Conservation (phyloP, 345 rosid genomes). For the Punica granatum region DNA sequence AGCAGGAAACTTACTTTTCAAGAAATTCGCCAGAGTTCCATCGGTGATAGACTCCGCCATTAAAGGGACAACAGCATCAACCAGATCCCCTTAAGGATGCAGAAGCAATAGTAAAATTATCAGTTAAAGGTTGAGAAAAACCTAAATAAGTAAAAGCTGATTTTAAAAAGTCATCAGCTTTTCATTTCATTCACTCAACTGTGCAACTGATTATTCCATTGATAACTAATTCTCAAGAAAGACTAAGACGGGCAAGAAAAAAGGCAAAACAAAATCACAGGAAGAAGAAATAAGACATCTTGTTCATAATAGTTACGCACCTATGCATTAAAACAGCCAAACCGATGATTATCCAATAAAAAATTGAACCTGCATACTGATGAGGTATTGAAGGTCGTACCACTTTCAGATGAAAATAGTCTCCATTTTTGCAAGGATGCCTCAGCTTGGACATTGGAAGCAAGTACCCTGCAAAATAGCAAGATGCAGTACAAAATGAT, state of each 20-base stretch:
- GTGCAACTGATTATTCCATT: neutral
- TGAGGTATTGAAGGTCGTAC: constrained; percentile 9
- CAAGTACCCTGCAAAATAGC: constrained; percentile 14
- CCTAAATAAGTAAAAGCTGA: neutral
- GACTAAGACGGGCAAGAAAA: neutral
- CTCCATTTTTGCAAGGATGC: constrained; percentile 14
- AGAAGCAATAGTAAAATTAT: neutral
- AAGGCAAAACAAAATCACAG: neutral
- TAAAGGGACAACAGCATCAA: constrained; percentile 74
- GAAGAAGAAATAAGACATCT: neutral
- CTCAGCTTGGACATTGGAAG: constrained; percentile 9
- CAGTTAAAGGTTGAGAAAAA: neutral
- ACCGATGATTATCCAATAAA: neutral
- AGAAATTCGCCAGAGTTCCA: constrained; percentile 65
- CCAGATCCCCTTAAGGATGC: constrained; percentile 40
- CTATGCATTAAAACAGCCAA: neutral
- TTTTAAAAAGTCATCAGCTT: no score
- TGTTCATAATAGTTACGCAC: neutral
- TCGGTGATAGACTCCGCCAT: constrained; percentile 90
- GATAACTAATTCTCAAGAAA: neutral
- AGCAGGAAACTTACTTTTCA: constrained; percentile 48
- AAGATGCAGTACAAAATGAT: constrained; percentile 1
- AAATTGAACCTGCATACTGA: neutral
- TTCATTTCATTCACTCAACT: neutral
- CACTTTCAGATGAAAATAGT: constrained; percentile 25